A percentile compares a stretch with the other conserved stretches of the same genome.
Conservation (phyloP, 2,329 filamentous ascomycete genomes). For the Lachnellula hyalina region DNA sequence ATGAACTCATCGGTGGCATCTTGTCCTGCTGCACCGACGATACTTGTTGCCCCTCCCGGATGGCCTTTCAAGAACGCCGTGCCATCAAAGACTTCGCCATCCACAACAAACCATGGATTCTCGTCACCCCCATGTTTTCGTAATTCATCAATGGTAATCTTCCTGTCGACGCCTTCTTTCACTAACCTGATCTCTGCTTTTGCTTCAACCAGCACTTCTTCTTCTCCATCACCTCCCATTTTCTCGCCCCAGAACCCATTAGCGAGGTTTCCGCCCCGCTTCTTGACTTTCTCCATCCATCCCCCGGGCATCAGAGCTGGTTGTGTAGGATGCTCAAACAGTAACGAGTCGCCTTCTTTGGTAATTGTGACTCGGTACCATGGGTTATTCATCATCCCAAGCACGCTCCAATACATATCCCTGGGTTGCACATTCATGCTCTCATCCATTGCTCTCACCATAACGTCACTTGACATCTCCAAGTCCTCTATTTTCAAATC, state of each 20-base stretch:
- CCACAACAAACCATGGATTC: slow-evolving; percentile 80
- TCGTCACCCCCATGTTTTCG: slow-evolving; percentile 59
- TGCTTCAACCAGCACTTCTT: slow-evolving; percentile 43
- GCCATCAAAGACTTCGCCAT: slow-evolving; percentile 85
- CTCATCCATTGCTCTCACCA: slow-evolving; percentile 87
- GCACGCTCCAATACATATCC: slow-evolving; percentile 93
- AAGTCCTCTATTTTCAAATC: slow-evolving; percentile 61
- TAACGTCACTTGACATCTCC: slow-evolving; percentile 60
- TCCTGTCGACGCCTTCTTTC: slow-evolving; percentile 56
- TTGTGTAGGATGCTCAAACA: slow-evolving; percentile 86
- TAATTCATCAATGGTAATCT: slow-evolving; percentile 67
- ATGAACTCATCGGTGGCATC: slow-evolving; percentile 87
- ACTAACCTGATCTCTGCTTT: slow-evolving; percentile 71
- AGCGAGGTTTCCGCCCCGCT: slow-evolving; percentile 68
- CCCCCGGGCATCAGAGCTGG: slow-evolving; percentile 72
- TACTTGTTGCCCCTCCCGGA: slow-evolving; percentile 81
- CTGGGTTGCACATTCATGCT: slow-evolving; percentile 79
- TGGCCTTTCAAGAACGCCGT: slow-evolving; percentile 75
- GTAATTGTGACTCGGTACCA: slow-evolving; percentile 82
- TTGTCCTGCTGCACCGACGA: slow-evolving; percentile 73
- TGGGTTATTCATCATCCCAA: slow-evolving; percentile 98
- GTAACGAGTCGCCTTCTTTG: slow-evolving; percentile 56
- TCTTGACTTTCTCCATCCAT: slow-evolving; percentile 93
- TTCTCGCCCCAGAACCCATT: slow-evolving; percentile 85
- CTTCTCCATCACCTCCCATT: slow-evolving; percentile 45